Evolutionary conservation across 768 basidiomycete species (phyloP), one percentile per base, ranked within the genome.

Genomic region (Russula sp.): DNA sequence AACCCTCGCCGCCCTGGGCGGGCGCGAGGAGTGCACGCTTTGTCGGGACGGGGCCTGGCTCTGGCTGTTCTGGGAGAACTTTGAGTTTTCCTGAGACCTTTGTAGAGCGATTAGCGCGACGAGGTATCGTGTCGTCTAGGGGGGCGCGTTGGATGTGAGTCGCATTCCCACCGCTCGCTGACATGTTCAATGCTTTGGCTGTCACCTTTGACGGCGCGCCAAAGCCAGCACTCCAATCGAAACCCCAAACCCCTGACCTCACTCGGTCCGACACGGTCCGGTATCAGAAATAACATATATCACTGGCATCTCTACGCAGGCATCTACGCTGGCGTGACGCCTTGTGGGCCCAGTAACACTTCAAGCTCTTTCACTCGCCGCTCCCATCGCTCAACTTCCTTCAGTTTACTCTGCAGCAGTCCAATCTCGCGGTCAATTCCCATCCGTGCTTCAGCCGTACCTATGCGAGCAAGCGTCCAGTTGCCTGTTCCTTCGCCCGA

Each of bases 81-180:
- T 94, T 93, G 67, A 94, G 83, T 73, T 94, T 94, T 49, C 90
- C 89, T 13, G 87, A 86, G 9, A 87, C 83, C 71, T 91, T 91
- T 0, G 89, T 90, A 20, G 88, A 85, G 66, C 89, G 79, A 68
- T 90, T 89, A 14, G 88, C 88, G 0, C 88, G 88, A 57, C 88
- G 80, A 22, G 79, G 75, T 68, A 88, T 89, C 11, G 77, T 73
- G 64, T 87, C 85, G 13, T 69, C 68, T 14, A 70, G 16, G 2
- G 50, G 16, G 10, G 9, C 53, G 7, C 55, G 57, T 32, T 58
- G 55, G 31, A 31, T n/a, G 64, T 48, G 53, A 7, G 55, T 53
- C 4, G 55, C 27, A n/a, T n/a, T 63, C 4, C 16, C 42, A 27
- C 27, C 27, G 11, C 18, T 53, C 11, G 52, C 22, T 27, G 56